Evolutionary conservation across 2,329 filamentous ascomycete genomes (phyloP).

Genomic region (Pseudogymnoascus sp.): DNA sequence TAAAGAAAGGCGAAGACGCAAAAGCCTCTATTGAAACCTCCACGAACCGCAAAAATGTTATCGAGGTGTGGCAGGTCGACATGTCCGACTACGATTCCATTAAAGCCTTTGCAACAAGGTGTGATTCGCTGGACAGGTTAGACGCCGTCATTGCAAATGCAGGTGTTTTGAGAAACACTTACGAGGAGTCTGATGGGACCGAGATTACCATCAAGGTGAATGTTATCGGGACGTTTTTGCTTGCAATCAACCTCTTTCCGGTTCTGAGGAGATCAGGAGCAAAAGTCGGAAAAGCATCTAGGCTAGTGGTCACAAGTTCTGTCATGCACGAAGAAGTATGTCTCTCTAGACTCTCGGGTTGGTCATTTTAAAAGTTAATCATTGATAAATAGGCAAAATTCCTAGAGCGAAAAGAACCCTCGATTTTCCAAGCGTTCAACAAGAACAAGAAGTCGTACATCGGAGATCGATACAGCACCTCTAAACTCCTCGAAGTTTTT

Average conservation of each 20-base stretch:
- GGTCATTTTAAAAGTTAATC: not conserved
- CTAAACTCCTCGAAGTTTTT: conserved; percentile 31
- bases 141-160: conserved; percentile 19
- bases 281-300: conserved; percentile 26
- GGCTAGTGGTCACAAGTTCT: conserved; percentile 35
- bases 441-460: not conserved
- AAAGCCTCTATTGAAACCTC: conserved; percentile 28
- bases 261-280: conserved; percentile 32
- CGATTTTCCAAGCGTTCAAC: conserved; percentile 5
- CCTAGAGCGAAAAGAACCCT: conserved; percentile 26
- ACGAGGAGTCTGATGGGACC: conserved; percentile 26
- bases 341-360: not conserved
- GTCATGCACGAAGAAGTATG: conserved; percentile 31
- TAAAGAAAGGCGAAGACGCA: conserved; percentile 32
- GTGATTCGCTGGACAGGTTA: conserved; percentile 12
- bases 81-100: conserved; percentile 16
- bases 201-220: conserved; percentile 43
- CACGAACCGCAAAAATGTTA: conserved; percentile 10
- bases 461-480: conserved; percentile 29
- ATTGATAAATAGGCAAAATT: conserved; percentile 29
- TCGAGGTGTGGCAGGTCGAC: conserved; percentile 19
- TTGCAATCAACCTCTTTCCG: conserved; percentile 39
- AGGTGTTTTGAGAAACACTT: conserved; percentile 13
- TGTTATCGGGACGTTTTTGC: conserved; percentile 40
- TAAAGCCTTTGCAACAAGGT: conserved; percentile 10